These are phyloP conservation scores for Theobroma cacao DNA, from an alignment of 345 rosid species.

Conservation along the genomic window DNA sequence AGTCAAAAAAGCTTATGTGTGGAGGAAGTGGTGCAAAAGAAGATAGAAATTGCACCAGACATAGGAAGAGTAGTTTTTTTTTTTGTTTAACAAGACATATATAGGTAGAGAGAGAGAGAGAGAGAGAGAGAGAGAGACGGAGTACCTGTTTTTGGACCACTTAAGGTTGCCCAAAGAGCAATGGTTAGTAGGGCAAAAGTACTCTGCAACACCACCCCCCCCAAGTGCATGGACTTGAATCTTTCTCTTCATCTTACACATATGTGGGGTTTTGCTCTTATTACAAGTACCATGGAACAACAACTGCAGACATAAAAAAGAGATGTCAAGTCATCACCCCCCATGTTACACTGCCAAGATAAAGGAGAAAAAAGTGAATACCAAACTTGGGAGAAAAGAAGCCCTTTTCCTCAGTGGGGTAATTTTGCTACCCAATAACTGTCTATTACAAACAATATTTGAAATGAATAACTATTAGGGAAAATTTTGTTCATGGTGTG, in stretches of 20 bases:
- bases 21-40: not conserved
- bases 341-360: not conserved
- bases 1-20: slow-evolving; percentile 8
- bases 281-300: not conserved
- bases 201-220: not conserved
- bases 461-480: not conserved
- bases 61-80: not conserved
- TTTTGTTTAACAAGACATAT: not conserved
- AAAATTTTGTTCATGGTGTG: not conserved
- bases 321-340: not conserved
- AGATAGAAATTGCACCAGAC: not conserved
- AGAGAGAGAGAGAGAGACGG: not conserved
- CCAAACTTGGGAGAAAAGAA: not conserved
- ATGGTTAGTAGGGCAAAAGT: slow-evolving; percentile 9
- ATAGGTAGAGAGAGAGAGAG: not conserved
- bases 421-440: not conserved
- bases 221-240: not conserved
- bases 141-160: not conserved
- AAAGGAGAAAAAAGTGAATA: not conserved
- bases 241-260: not conserved
- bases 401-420: not conserved
- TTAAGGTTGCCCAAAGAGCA: not conserved
- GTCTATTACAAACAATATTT: not conserved
- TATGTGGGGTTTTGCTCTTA: not conserved
- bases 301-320: not conserved